A percentile compares a stretch with the other conserved stretches of the same genome.
Conservation (phyloP, 2,329 filamentous ascomycete genomes). For the Teratosphaeria viscida region DNA sequence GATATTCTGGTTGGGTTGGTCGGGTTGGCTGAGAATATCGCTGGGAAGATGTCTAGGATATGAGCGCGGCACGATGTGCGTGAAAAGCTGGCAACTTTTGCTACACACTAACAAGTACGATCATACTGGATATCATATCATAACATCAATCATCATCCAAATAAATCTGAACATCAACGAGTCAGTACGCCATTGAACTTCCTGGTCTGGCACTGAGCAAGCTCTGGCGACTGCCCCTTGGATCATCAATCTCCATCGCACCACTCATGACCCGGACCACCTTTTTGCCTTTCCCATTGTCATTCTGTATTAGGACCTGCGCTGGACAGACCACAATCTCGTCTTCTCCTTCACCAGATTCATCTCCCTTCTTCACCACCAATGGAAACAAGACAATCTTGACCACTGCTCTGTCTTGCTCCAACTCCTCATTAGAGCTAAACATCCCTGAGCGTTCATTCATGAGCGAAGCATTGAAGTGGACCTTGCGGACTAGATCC, state of each 20-base stretch:
- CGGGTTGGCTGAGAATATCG: too few species aligned
- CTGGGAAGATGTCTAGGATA: too few species aligned
- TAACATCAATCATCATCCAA: conserved; percentile 1
- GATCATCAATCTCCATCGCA: conserved; percentile 37
- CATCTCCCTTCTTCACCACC: conserved; percentile 91
- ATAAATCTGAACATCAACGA: not conserved
- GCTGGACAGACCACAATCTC: conserved; percentile 93
- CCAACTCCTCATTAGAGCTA: conserved; percentile 66
- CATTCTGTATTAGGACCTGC: conserved; percentile 64
- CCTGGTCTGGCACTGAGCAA: conserved; percentile 16
- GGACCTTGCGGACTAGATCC: conserved; percentile 75
- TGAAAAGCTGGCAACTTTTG: not conserved
- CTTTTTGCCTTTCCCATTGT: conserved; percentile 31
- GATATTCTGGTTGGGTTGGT: too few species aligned
- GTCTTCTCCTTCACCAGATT: conserved; percentile 75
- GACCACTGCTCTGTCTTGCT: conserved; percentile 65
- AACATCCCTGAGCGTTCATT: conserved; percentile 72
- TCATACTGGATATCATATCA: not conserved
- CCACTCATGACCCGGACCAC: conserved; percentile 41
- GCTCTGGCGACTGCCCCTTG: conserved; percentile 20
- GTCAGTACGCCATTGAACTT: conserved; percentile 5
- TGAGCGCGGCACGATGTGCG: not conserved
- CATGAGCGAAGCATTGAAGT: conserved; percentile 91
- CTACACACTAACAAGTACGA: not conserved
- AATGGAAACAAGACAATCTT: conserved; percentile 91